phyloP scores from a whole-genome alignment of 2,329 filamentous ascomycete species.

The Aureobasidium sp. region DNA sequence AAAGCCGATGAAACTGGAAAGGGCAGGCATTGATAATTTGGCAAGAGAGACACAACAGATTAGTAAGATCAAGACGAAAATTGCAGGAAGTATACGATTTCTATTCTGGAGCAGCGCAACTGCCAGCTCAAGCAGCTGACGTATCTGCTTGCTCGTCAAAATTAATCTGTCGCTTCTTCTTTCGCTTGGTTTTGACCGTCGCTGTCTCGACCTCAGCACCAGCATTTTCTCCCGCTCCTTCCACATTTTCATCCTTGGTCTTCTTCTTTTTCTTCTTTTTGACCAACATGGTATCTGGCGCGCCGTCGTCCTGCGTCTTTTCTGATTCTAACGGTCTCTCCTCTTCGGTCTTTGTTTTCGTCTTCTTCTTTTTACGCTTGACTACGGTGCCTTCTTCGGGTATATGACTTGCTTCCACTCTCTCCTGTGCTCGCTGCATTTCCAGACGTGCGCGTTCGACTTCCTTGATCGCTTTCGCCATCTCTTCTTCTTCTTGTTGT shows the following conservation, averaged over 20 bases:
- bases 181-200: constrained; percentile 85
- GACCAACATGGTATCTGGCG: constrained; percentile 38
- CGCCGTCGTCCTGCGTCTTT: not conserved
- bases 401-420: constrained; percentile 65
- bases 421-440: constrained; percentile 77
- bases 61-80: not conserved
- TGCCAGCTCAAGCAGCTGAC: not conserved
- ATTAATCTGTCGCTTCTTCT: constrained; percentile 75
- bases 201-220: constrained; percentile 64
- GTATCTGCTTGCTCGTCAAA: constrained; percentile 36
- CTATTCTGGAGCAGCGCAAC: not conserved
- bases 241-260: constrained; percentile 46
- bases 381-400: constrained; percentile 42
- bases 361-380: constrained; percentile 19
- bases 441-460: constrained; percentile 80
- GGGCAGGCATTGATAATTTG: not conserved
- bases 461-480: constrained; percentile 80
- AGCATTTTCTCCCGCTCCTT: constrained; percentile 55
- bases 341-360: not conserved
- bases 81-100: not conserved
- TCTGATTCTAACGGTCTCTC: not conserved
- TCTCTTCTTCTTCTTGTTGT: constrained; percentile 70
- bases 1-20: not conserved
- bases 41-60: not conserved
- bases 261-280: constrained; percentile 65